Evolutionary conservation across 352 stramenopile species (phyloP).

Genomic region (Pythium volutum): DNA sequence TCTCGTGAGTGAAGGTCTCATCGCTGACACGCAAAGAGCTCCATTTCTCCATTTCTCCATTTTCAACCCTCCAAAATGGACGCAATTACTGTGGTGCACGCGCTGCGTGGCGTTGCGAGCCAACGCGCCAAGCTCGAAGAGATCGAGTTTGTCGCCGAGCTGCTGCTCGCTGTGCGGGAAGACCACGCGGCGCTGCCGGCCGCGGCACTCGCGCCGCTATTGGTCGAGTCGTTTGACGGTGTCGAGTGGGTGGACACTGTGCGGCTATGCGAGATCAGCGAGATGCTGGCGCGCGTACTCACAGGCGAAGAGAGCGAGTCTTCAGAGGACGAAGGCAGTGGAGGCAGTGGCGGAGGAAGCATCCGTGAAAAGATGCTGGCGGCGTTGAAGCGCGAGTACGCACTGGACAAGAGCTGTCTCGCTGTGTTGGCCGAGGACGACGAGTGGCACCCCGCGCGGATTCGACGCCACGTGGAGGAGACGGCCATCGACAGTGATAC

Average conservation of each 20-base stretch:
- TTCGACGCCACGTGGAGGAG: conserved; percentile 39
- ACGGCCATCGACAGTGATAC: not conserved
- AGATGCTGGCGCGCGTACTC: conserved; percentile 7
- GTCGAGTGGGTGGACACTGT: conserved; percentile 35
- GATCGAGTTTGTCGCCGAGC: conserved; percentile 64
- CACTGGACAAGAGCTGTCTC: conserved; percentile 55
- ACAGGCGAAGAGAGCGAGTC: conserved; percentile 11
- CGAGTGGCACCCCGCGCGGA: conserved; percentile 67
- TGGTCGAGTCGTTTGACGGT: conserved; percentile 47
- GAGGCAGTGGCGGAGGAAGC: conserved; percentile 22
- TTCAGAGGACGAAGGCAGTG: conserved; percentile 23
- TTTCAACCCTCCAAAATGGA: conserved; percentile 1
- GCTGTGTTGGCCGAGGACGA: conserved; percentile 67
- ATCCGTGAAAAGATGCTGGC: conserved; percentile 17
- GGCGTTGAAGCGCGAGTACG: conserved; percentile 42
- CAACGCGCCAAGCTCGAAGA: conserved; percentile 32
- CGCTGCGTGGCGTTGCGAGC: conserved; percentile 11
- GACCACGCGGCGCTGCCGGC: conserved; percentile 29
- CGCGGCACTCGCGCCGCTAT: conserved; percentile 20
- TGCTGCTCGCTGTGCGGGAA: conserved; percentile 47
- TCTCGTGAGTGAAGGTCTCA: not conserved
- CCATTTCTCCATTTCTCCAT: not conserved
- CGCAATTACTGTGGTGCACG: not conserved
- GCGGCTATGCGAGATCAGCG: conserved; percentile 6
- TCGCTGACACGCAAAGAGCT: not conserved